Evolutionary conservation across 1,139 yeast genomes (phyloP), one percentile per base, ranked within the genome.

Genomic region (Eremothecium gossypii): DNA sequence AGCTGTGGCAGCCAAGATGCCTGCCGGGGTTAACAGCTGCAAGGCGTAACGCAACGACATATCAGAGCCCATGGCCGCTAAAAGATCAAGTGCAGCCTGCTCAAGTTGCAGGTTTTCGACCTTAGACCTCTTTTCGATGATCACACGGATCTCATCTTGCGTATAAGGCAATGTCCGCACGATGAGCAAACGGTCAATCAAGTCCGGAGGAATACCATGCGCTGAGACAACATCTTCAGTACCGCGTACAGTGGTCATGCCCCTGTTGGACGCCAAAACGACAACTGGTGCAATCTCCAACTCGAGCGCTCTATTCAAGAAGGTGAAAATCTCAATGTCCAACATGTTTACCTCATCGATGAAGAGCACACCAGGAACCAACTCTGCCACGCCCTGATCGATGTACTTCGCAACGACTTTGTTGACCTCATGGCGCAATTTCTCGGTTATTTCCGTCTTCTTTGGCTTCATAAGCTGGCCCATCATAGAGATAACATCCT

Each of bases 291-390:
- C 95, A 61, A 91, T 86, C 14, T 82, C 65, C 32, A 93, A 80
- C 67, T 91, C 98, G 49, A 91, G 72, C 6, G 98, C 98, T 52
- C 94, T 76, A 67, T 91, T 91, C 58, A 91, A 71, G 64, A 85
- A 91, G 4, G 98, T 86, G 70, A 91, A 91, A 57, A 93, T 83
- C 68, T 91, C 98, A 49, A 91, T 79, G 61, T 91, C 98, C 55
- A 91, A 74, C 98, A 91, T 91, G 68, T 91, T 91, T 27, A 89
- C 98, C 67, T 91, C 98, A 65, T 91, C 98, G 55, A 91, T 91
- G 66, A 91, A 91, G 58, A 91, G 71, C 28, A 91, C 99, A 57
- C 99, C 99, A 1, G 99, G 99, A 45, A 91, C 89, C 45, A 91
- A 73, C 67, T 91, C 99, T 12, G 99, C 99, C 45, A 91, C 86